phyloP scores from a whole-genome alignment of 2,329 filamentous ascomycete genomes.

The Corynespora cassiicola region DNA sequence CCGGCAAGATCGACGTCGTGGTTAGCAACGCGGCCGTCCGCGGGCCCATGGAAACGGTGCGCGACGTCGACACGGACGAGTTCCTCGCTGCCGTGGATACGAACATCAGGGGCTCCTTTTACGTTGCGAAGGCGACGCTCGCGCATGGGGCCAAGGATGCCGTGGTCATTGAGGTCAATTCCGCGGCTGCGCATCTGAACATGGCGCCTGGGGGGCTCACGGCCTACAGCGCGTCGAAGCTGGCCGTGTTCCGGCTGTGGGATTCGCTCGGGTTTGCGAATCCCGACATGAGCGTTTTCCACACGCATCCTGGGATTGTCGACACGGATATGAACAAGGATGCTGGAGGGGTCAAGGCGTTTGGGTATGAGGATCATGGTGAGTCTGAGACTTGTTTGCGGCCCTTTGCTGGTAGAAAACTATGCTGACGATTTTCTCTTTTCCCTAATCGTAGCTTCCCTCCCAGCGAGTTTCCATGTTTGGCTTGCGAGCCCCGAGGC shows the following conservation, averaged over 20 bases:
- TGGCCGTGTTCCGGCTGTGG: slow-evolving; percentile 43
- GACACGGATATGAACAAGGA: slow-evolving; percentile 43
- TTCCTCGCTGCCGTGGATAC: slow-evolving; percentile 17
- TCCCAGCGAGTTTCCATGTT: slow-evolving; percentile 24
- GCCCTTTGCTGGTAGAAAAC: too few species aligned
- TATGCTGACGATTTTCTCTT: too few species aligned
- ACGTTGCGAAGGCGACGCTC: slow-evolving; percentile 29
- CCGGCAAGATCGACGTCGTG: slow-evolving; percentile 26
- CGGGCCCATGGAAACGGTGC: slow-evolving; percentile 10
- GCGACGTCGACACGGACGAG: slow-evolving; percentile 6
- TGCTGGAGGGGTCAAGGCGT: slow-evolving; percentile 16
- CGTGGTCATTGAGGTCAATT: slow-evolving; percentile 26
- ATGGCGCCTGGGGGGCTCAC: slow-evolving; percentile 14
- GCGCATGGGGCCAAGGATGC: slow-evolving; percentile 20
- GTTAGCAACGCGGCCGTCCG: slow-evolving; percentile 27
- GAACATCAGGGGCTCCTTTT: slow-evolving; percentile 24
- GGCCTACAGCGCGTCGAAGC: slow-evolving; percentile 45
- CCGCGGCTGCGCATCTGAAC: slow-evolving; percentile 22
- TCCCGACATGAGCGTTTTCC: slow-evolving; percentile 45
- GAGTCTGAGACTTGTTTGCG: slow-evolving; percentile 4
- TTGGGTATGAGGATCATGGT: slow-evolving; percentile 23
- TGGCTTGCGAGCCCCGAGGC: slow-evolving; percentile 38
- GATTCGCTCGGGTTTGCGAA: slow-evolving; percentile 46
- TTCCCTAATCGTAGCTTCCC: too few species aligned
- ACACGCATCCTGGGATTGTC: slow-evolving; percentile 52